phyloP scores from a whole-genome alignment of 257 asterid species.

The Knoxia roxburghii region DNA sequence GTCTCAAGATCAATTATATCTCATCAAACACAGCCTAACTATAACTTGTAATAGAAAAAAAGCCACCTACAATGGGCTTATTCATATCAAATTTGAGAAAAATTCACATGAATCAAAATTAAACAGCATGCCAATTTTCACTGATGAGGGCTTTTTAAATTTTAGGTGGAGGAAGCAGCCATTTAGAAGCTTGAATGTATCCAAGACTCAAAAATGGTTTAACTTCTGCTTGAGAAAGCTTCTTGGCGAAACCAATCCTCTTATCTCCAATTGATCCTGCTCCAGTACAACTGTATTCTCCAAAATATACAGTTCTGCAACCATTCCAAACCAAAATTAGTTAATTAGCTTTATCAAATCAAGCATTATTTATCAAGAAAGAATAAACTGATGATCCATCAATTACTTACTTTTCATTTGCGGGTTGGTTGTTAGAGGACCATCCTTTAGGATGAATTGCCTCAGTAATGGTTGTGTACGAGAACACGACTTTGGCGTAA shows the following conservation, averaged over 20 bases:
- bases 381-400: neutral
- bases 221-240: constrained; percentile 32
- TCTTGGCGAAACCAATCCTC: constrained; percentile 34
- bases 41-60: too few relatives aligned
- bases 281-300: constrained; percentile 49
- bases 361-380: neutral
- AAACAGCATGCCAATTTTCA: too few relatives aligned
- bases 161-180: constrained; percentile 57
- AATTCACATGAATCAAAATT: too few relatives aligned
- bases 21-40: too few relatives aligned
- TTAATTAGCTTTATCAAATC: neutral
- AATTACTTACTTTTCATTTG: constrained; percentile 24
- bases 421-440: constrained; percentile 3
- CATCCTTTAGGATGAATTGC: constrained; percentile 19
- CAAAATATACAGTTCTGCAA: constrained; percentile 50
- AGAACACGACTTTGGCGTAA: constrained; percentile 7
- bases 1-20: neutral
- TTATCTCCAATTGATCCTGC: constrained; percentile 29
- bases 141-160: neutral
- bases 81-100: too few relatives aligned
- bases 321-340: too few relatives aligned
- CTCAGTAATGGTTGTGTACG: constrained; percentile 16
- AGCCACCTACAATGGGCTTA: too few relatives aligned
- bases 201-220: constrained; percentile 37
- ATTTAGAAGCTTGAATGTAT: constrained; percentile 44